These are phyloP conservation scores for Starmera quercuum DNA, from an alignment of 805 yeast genomes.

Conservation along the genomic window DNA sequence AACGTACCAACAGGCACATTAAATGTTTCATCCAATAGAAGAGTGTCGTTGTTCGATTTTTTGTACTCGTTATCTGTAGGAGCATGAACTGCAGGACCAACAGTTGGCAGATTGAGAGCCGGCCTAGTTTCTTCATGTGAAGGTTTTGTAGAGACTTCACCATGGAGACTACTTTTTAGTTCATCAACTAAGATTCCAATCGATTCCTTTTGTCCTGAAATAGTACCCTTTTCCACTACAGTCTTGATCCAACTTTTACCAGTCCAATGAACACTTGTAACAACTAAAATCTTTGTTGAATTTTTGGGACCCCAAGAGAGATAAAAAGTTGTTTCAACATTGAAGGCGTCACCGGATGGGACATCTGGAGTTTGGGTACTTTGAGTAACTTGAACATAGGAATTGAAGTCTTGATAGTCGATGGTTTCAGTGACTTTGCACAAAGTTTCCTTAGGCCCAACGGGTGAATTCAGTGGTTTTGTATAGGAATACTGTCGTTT, in stretches of 20 bases:
- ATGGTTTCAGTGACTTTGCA: conserved; percentile 58
- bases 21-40: conserved; percentile 41
- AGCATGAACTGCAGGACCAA: conserved; percentile 32
- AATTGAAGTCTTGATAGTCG: conserved; percentile 41
- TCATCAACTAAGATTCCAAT: conserved; percentile 39
- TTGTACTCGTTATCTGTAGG: conserved; percentile 37
- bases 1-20: conserved; percentile 64
- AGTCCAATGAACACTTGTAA: conserved; percentile 59
- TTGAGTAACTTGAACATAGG: conserved; percentile 43
- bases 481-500: conserved; percentile 47
- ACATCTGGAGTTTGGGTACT: conserved; percentile 70
- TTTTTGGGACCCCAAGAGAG: conserved; percentile 59
- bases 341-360: conserved; percentile 69
- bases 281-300: conserved; percentile 42
- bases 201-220: conserved; percentile 63
- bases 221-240: conserved; percentile 67
- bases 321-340: conserved; percentile 48
- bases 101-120: conserved; percentile 19
- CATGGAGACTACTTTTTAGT: conserved; percentile 22
- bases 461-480: conserved; percentile 58
- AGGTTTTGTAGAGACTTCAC: background rate
- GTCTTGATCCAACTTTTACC: conserved; percentile 74
- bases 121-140: conserved; percentile 11
- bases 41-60: conserved; percentile 41
- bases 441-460: conserved; percentile 72